Percentiles rank a stretch among this genome's conserved stretches.
Conservation (phyloP, 2,329 filamentous ascomycete genomes). For the Penicillium sp. region DNA sequence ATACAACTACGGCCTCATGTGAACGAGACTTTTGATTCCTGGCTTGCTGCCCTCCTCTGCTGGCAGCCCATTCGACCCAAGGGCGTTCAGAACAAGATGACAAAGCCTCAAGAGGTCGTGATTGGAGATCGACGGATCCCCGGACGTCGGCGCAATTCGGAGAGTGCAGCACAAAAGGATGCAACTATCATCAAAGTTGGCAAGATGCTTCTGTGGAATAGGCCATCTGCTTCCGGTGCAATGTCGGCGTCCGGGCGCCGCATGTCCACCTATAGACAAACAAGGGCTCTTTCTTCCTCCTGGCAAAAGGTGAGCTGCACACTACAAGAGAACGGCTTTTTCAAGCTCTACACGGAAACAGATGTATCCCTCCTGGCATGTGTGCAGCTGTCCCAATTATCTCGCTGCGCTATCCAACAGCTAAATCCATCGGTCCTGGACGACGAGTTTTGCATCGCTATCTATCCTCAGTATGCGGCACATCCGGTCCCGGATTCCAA, state of each 20-base stretch:
- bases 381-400: slow-evolving; percentile 83
- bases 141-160: slow-evolving; percentile 46
- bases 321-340: slow-evolving; percentile 87
- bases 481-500: slow-evolving; percentile 69
- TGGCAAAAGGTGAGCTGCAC: slow-evolving; percentile 93
- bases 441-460: slow-evolving; percentile 88
- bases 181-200: slow-evolving; percentile 91
- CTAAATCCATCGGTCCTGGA: slow-evolving; percentile 86
- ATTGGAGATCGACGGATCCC: slow-evolving; percentile 43
- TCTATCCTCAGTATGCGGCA: slow-evolving; percentile 87
- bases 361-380: slow-evolving; percentile 76
- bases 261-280: slow-evolving; percentile 53
- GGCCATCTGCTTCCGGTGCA: slow-evolving; percentile 50
- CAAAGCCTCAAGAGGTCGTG: slow-evolving; percentile 46
- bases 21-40: slow-evolving; percentile 51
- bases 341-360: slow-evolving; percentile 83
- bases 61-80: slow-evolving; percentile 52
- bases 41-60: slow-evolving; percentile 50
- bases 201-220: slow-evolving; percentile 88
- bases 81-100: slow-evolving; percentile 50
- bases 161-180: slow-evolving; percentile 58
- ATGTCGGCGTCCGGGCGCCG: slow-evolving; percentile 39
- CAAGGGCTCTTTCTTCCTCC: slow-evolving; percentile 57
- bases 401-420: slow-evolving; percentile 83
- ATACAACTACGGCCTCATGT: slow-evolving; percentile 49